Evolutionary conservation across 257 asterid genomes (phyloP).

Genomic region (Parsonsia alboflavescens): DNA sequence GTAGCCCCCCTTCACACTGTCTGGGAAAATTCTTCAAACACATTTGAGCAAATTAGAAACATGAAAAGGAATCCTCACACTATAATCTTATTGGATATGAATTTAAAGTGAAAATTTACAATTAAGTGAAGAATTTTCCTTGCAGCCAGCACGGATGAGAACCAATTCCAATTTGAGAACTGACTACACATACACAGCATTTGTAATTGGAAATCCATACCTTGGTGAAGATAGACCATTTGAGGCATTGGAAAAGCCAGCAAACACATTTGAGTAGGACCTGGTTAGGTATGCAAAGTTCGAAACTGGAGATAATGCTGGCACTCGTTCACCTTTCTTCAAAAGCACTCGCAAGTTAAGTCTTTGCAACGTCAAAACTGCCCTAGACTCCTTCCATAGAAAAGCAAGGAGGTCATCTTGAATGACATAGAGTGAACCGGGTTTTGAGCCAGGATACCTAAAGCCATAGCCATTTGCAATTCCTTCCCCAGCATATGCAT

Average conservation of each 20-base stretch:
- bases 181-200: not conserved
- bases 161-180: not conserved
- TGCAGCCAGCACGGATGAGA: not conserved
- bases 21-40: not conserved
- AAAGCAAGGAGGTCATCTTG: slow-evolving; percentile 66
- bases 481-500: slow-evolving; percentile 71
- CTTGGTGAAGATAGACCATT: slow-evolving; percentile 50
- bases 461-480: slow-evolving; percentile 88
- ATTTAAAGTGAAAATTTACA: not conserved
- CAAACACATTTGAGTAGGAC: slow-evolving; percentile 77
- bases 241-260: slow-evolving; percentile 59
- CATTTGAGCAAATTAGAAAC: not conserved
- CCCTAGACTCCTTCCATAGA: slow-evolving; percentile 73
- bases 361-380: slow-evolving; percentile 73
- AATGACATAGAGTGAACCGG: slow-evolving; percentile 77
- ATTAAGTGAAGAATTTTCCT: not conserved
- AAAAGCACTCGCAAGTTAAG: slow-evolving; percentile 59
- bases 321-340: slow-evolving; percentile 75
- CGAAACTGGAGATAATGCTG: slow-evolving; percentile 66
- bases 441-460: slow-evolving; percentile 87
- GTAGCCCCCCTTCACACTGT: too few species aligned
- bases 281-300: slow-evolving; percentile 76
- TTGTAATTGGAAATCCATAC: slow-evolving; percentile 29
- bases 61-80: not conserved
- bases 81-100: not conserved